Base-by-base conservation (phyloP, 2,329 filamentous ascomycete genomes). In the Thelonectria blattea region DNA sequence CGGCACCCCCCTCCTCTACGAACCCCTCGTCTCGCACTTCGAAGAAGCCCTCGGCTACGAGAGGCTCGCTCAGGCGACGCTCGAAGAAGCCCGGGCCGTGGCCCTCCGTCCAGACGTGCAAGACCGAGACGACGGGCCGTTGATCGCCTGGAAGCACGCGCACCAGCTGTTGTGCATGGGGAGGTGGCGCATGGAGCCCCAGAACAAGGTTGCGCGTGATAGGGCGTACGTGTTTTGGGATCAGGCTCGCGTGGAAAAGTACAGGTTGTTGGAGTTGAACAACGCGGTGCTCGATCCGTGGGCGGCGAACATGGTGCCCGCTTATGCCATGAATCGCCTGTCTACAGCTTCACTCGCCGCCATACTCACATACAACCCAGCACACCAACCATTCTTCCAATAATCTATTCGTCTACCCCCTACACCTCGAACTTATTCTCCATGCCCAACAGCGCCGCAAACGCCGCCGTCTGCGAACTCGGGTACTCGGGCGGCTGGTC, bases 401-500 rank as follows among this genome's bases (percentile, higher is more conserved):
- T n/a, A n/a, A n/a, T n/a, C n/a, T n/a, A 10, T 30, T 7, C 5
- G 27, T 30, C 9, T 9, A 30, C 2, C 27, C 8, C 5, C 9
- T 10, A 30, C 12, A 50, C 10, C 15, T 14, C 2, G 17, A 60
- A 52, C 30, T 42, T 41, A 39, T 64, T 64, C 1, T 39, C 20
- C n/a, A 64, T 62, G 8, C 42, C 32, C 1, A 97, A 69, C 57
- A 97, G 76, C 56, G 88, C 80, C 74, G 94, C 97, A 73, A 93
- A 97, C 3, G 80, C 76, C n/a, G 80, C 81, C 9, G 92, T 97
- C 77, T 97, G 93, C 8, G 89, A 88, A 71, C 94, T 97, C 5
- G 86, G 91, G 73, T 93, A 94, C 76, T 97, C 93, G 1, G 80
- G 78, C 1, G 92, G 91, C 73, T 87, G 84, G 14, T 88, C 80